Evolutionary conservation across 2,329 filamentous ascomycete genomes (phyloP), one percentile per base, ranked within the genome.

Genomic region (Fusarium cicatricum): DNA sequence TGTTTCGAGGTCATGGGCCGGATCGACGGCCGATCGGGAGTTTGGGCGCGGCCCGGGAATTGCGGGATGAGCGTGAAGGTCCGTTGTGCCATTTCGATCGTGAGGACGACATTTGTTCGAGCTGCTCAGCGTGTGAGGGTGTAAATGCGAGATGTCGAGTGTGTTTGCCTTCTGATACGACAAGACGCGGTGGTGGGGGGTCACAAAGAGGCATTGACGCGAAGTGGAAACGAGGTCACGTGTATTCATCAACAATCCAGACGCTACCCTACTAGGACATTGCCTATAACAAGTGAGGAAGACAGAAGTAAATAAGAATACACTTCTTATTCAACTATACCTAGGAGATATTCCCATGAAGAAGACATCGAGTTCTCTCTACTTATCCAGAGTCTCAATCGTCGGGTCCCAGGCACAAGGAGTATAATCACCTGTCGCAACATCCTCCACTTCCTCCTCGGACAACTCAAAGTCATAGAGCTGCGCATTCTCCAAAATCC

Each of bases 401-500:
- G 82, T 80, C 2, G 84, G 84, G 66, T 86, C 82, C 84, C 84
- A 87, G 38, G 78, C 76, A 60, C 81, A 80, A 5, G 81, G 80
- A n/a, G 76, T 74, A 57, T 86, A 86, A 52, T 83, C 80, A 3
- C 72, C 72, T 1, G 80, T 83, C 52, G 81, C 77, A 19, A 86
- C 60, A 39, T 71, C 74, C 48, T 77, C 74, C 52, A 85, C 76
- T 55, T 86, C 84, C 38, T 80, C 80, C n/a, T 75, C 72, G 0
- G 78, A 78, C 52, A 86, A 66, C 67, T 84, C 79, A 69, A 86
- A 86, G 65, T 83, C 81, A 65, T 77, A 86, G 11, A 86, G 56
- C 3, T 75, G 75, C 0, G 81, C 73, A 65, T 92, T 93, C 70
- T 86, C 82, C 55, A 79, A 76, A 60, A 92, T 91, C 11, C 89